Conservation (phyloP, 2,329 filamentous ascomycete species). For the Mollisia scopiformis region DNA sequence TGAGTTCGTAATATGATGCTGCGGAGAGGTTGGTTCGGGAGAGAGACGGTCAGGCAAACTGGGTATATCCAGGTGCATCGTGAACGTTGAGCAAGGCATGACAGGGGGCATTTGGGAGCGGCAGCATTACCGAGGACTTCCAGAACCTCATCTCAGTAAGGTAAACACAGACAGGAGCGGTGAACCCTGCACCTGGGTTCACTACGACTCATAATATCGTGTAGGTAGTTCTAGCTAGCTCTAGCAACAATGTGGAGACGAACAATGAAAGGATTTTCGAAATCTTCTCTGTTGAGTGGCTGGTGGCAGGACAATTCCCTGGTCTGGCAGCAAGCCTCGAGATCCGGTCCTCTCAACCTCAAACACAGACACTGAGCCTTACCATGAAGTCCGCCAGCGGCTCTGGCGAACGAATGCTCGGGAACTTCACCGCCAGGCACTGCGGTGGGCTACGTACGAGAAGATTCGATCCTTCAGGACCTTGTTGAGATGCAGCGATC, state of each 20-base stretch:
- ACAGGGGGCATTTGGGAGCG: constrained; percentile 10
- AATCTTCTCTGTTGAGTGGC: constrained; percentile 21
- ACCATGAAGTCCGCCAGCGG: background rate
- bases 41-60: background rate
- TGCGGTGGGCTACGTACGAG: constrained; percentile 9
- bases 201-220: constrained; percentile 15
- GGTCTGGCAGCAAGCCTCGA: background rate
- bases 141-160: constrained; percentile 8
- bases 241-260: no score
- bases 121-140: constrained; percentile 1
- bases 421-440: constrained; percentile 20
- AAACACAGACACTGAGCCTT: constrained; percentile 6
- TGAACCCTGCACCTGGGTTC: constrained; percentile 25
- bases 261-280: constrained; percentile 21
- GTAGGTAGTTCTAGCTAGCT: no score
- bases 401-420: constrained; percentile 8
- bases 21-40: background rate
- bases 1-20: constrained; percentile 8
- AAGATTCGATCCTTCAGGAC: background rate
- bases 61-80: constrained; percentile 18
- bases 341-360: background rate
- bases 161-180: constrained; percentile 14
- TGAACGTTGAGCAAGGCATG: background rate
- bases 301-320: constrained; percentile 15
- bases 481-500: constrained; percentile 6